Base-by-base conservation (phyloP, 1,284 basidiomycete species). In the Ganoderma sinense region DNA sequence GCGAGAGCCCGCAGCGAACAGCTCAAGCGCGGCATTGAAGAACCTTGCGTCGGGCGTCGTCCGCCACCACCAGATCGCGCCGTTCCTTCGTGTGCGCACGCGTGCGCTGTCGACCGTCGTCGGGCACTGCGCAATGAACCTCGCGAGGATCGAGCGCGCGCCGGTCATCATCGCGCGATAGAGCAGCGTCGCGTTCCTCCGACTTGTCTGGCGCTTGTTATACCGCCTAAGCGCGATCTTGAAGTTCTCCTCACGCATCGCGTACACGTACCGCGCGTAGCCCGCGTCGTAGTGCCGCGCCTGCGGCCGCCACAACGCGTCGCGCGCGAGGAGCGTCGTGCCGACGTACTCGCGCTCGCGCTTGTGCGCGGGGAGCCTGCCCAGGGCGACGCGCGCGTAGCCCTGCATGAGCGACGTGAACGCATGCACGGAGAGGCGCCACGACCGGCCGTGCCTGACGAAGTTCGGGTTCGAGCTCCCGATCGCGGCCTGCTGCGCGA, bases 361-460 rank as follows among this genome's bases (percentile, higher is more conserved):
- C 26, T 71, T 70, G 43, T 36, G 31, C 0, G 11, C 29, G 7
- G 69, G 62, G 26, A 78, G 67, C 45, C 76, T 80, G 74, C 79
- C 78, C n/a, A 78, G 79, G n/a, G 82, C 83, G 75, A 89, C 84
- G 0, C 80, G 78, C 0, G 83, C 86, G 75, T 93, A 94, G 58
- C 87, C 82, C 66, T 89, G 84, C 68, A 95, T 78, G 88, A 94
- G 92, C 61, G 87, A 80, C 1, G 91, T 94, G 78, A 93, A 94
- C 1, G 90, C 89, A 20, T 89, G 83, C 3, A 90, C 80, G 4
- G 91, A 87, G 31, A 94, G 80, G 67, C 82, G 82, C 91, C 93
- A 94, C 0, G 89, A 87, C 43, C 80, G 72, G 23, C 74, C 68
- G 16, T 69, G 71, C 16, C 78, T 71, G n/a, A 68, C 75, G 29